phyloP scores from a whole-genome alignment of 2,329 filamentous ascomycete species.

The Pseudogymnoascus sp. region DNA sequence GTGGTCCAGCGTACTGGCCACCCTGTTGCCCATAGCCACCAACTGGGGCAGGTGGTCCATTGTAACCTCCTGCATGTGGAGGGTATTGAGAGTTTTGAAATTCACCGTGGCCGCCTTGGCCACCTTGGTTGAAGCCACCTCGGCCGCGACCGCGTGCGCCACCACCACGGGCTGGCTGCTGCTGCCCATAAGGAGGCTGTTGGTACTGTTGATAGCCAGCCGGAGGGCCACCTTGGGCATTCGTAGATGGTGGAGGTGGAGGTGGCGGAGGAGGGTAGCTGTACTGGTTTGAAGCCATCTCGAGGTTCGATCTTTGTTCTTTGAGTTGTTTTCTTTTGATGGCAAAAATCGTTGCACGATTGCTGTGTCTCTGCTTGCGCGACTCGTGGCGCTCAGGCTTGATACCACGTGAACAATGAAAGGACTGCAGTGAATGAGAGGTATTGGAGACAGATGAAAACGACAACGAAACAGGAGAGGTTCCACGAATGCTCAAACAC shows the following conservation, averaged over 20 bases:
- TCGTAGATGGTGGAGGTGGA: slow-evolving; percentile 17
- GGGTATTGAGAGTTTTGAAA: slow-evolving; percentile 19
- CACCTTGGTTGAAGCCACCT: slow-evolving; percentile 17
- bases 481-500: neutral
- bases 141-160: slow-evolving; percentile 24
- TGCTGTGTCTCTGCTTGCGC: neutral
- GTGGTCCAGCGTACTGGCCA: slow-evolving; percentile 27
- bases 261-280: slow-evolving; percentile 28
- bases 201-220: slow-evolving; percentile 21
- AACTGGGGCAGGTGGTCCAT: slow-evolving; percentile 14
- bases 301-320: slow-evolving; percentile 11
- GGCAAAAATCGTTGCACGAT: neutral
- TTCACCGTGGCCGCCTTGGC: slow-evolving; percentile 24
- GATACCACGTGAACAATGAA: neutral
- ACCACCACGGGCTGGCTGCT: slow-evolving; percentile 24
- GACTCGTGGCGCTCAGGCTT: neutral
- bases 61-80: slow-evolving; percentile 20
- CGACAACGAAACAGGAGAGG: slow-evolving; percentile 1
- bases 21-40: slow-evolving; percentile 22
- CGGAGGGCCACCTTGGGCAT: slow-evolving; percentile 18
- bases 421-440: neutral
- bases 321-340: neutral
- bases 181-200: slow-evolving; percentile 22
- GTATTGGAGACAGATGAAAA: neutral
- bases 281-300: slow-evolving; percentile 27